phyloP scores from a whole-genome alignment of 768 basidiomycete species.

The Termitomyces sp. region DNA sequence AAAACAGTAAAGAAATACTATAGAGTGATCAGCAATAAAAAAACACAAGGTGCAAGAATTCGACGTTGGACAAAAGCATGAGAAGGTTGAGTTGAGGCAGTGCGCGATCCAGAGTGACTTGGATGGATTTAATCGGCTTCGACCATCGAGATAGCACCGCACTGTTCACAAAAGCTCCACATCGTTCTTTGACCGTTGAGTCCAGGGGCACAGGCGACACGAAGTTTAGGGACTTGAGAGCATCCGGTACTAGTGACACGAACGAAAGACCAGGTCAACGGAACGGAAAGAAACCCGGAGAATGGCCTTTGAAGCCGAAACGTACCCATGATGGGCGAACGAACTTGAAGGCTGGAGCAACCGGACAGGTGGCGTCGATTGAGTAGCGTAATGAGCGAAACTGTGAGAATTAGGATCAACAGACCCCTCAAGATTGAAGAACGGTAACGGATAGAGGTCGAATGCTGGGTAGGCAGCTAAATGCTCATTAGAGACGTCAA shows the following conservation, averaged over 20 bases:
- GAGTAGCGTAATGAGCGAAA: conserved; percentile 36
- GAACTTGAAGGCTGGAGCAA: conserved; percentile 59
- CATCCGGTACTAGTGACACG: conserved; percentile 32
- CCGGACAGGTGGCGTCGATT: conserved; percentile 45
- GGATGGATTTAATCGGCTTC: conserved; percentile 49
- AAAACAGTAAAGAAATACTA: conserved; percentile 2
- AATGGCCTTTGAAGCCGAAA: conserved; percentile 7
- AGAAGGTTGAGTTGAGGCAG: background rate
- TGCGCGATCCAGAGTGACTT: background rate
- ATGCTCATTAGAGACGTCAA: conserved; percentile 2
- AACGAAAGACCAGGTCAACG: background rate
- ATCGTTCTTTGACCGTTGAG: conserved; percentile 68
- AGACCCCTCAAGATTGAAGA: conserved; percentile 39
- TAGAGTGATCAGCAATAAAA: conserved; percentile 14
- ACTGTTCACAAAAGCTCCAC: conserved; percentile 88
- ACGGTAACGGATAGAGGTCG: conserved; percentile 52
- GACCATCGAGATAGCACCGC: conserved; percentile 86
- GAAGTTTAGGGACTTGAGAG: conserved; percentile 78
- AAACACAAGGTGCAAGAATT: conserved; percentile 8
- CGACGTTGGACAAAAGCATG: conserved; percentile 1
- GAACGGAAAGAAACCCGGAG: background rate
- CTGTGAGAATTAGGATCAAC: conserved; percentile 43
- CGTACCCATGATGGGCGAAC: conserved; percentile 71
- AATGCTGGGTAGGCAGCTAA: conserved; percentile 55
- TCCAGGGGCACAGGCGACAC: conserved; percentile 69